Base-by-base conservation (phyloP, 345 rosid species). In the Trapa incisa region DNA sequence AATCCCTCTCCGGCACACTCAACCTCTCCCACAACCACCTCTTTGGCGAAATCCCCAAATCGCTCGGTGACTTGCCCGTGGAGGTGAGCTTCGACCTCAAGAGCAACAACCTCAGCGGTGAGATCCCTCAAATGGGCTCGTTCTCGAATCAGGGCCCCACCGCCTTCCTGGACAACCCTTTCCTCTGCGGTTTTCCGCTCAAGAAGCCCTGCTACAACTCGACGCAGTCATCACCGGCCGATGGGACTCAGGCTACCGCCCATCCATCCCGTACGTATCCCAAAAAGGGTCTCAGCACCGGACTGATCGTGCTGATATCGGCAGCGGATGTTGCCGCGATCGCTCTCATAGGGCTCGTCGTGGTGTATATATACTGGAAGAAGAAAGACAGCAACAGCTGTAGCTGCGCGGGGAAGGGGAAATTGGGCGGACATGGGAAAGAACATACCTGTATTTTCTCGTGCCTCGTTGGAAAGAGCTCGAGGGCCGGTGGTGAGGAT, bases 121-220 rank as follows among this genome's bases (percentile, higher is more conserved):
- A 91, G 71, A 91, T 94, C 37, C 99, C 99, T 32, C 92, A 89
- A 76, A 80, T 88, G 0, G 97, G 97, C 15, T 89, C 99, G 2
- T 94, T 94, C 79, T 77, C 87, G 0, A 91, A 86, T 79, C 99
- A 91, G 62, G 99, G 99, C 54, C 99, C 99, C 41, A 91, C 96
- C 16, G 99, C 99, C n/a, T 95, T 95, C 65, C 93, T 95, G 66
- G 74, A 77, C 48, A 95, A 95, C 15, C 96, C 97, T 17, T 70
- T 70, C 38, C 58, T 95, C 43, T 95, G 97, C 45, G 97, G 99
- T 0, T 95, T 95, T 67, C 99, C 99, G 74, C 89, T 95, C 36
- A 96, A 91, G 72, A 89, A 87, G 69, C 57, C 87, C 0, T 95
- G 99, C 75, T 80, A 84, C 22, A 69, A 65, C 52, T 65, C 77